phyloP scores from a whole-genome alignment of 495 filamentous ascomycete species.

The Parathielavia appendiculata region DNA sequence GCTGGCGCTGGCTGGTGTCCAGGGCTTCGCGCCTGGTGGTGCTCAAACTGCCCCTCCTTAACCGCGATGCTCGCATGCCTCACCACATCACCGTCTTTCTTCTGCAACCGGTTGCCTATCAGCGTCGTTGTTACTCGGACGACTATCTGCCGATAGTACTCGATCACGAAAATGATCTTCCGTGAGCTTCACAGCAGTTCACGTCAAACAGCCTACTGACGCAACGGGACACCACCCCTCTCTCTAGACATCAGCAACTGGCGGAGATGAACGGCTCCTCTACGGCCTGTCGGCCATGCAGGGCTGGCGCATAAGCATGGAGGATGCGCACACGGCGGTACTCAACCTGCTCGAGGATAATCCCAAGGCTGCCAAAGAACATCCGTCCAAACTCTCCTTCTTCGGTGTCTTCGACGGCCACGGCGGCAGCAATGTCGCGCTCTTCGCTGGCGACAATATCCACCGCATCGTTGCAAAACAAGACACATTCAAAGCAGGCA shows the following conservation, averaged over 20 bases:
- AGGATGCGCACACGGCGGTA: slow-evolving; percentile 85
- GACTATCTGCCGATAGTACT: background rate
- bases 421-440: slow-evolving; percentile 91
- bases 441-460: slow-evolving; percentile 88
- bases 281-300: slow-evolving; percentile 98
- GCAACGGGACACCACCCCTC: slow-evolving; percentile 5
- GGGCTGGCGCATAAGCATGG: slow-evolving; percentile 99
- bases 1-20: background rate
- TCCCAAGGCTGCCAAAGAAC: slow-evolving; percentile 53
- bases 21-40: background rate
- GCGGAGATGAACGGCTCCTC: slow-evolving; percentile 85
- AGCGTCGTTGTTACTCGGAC: background rate
- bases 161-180: background rate
- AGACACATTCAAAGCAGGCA: slow-evolving; percentile 80
- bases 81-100: background rate
- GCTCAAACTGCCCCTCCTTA: slow-evolving; percentile 1
- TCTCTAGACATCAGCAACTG: slow-evolving; percentile 72
- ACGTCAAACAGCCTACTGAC: slow-evolving; percentile 16
- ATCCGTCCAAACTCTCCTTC: slow-evolving; percentile 76
- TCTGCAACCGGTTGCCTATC: background rate
- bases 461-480: slow-evolving; percentile 93
- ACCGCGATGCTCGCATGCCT: slow-evolving; percentile 2
- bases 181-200: background rate
- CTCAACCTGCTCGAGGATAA: slow-evolving; percentile 75
- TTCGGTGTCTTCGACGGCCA: slow-evolving; percentile 98